Evolutionary conservation across 345 rosid species (phyloP), one percentile per base, ranked within the genome.

Genomic region (Psidium friedrichsthalianum): DNA sequence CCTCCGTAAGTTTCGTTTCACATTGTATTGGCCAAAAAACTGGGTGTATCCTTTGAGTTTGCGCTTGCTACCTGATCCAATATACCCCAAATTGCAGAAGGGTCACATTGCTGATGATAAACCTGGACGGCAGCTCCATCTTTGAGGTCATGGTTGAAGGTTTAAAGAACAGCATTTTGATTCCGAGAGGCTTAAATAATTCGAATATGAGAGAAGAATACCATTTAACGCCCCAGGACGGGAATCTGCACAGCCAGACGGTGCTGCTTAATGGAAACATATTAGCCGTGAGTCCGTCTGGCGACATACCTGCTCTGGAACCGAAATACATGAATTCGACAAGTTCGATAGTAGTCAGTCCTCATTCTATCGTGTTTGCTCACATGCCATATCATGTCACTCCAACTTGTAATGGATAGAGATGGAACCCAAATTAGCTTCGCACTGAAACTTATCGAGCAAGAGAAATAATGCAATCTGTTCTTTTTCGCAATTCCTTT

Each of bases 251-350:
- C 51, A 95, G 98, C 92, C 98, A 90, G 90, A 90, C 86, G 27
- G 90, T 97, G 94, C 92, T 94, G 86, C 99, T 96, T 15, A 97
- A 96, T 56, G 98, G 98, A 74, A 90, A 95, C n/a, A 84, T 59
- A 81, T 88, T 97, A 84, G 87, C 87, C 54, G 93, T 97, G 88
- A 90, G 86, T 86, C 88, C 95, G 20, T 53, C 84, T 6, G 98
- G 98, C 58, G 93, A 90, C 85, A 91, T 96, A 82, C 98, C 98
- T 82, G 82, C 88, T 11, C 82, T 96, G 82, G 92, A 93, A 78
- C 95, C 98, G 47, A 12, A 87, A 56, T 85, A 5, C 84, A 90
- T 94, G 82, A 90, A 92, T 83, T 89, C 91, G 32, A 86, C 92
- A 4, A 69, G 84, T 61, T 93, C 95, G 15, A 90, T 96, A 82